Base-by-base conservation (phyloP, 495 filamentous ascomycete genomes). In the Xylaria bambusicola region DNA sequence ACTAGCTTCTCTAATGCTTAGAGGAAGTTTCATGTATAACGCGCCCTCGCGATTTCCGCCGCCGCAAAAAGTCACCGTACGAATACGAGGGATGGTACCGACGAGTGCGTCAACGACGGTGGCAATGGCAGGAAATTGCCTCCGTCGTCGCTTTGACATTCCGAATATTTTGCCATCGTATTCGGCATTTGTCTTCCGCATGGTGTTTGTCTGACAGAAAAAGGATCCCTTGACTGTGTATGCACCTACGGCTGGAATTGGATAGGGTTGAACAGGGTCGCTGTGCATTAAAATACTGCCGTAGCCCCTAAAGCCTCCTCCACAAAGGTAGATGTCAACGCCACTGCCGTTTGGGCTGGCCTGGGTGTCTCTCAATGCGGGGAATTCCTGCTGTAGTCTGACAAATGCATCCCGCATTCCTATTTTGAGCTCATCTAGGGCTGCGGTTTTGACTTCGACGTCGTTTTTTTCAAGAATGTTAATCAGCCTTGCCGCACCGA, bases 221-320 rank as follows among this genome's bases (percentile, higher is more conserved):
- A 81, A 75, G 17, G 77, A 61, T 23, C 82, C 83, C 0, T 73
- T 71, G 0, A 87, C 88, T 1, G 78, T 82, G 66, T 93, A 96
- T 2, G 92, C 86, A 36, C 94, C 93, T 72, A 96, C 88, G 46
- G 88, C 83, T 0, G 91, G 88, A 15, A 97, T 88, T 0, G 93
- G 93, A 62, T 97, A 97, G 0, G 86, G 88, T 48, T 83, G 75
- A 26, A 87, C 80, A 1, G 77, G 70, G 48, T 90, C 85, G 48
- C 82, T 80, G 66, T 85, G 78, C 81, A 95, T 88, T 15, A 96
- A 75, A 27, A 96, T 80, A 71, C 90, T 93, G 9, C 93, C 92
- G 76, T 94, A 97, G 26, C 93, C 93, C 15, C 93, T 80, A 70
- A 96, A 96, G 0, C 93, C 93, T 12, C 93, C 93, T 8, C 93